Conservation (phyloP, 1,284 basidiomycete genomes). For the Trichosporon sp. region DNA sequence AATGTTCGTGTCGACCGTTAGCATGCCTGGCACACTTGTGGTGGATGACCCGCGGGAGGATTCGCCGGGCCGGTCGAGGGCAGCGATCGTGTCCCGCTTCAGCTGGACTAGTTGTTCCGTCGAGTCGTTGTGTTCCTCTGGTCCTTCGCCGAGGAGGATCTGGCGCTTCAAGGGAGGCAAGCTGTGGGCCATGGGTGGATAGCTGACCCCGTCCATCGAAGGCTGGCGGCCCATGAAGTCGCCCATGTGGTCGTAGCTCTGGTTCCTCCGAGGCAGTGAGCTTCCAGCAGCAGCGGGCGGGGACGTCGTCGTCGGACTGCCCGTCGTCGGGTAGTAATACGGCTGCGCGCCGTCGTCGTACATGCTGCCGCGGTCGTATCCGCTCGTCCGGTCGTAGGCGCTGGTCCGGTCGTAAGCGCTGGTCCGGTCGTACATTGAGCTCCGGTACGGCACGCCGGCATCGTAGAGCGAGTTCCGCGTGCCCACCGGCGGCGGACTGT, state of each 20-base stretch:
- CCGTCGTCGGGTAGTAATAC: slow-evolving; percentile 6
- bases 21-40: background rate
- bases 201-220: slow-evolving; percentile 37
- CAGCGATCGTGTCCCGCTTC: slow-evolving; percentile 51
- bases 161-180: background rate
- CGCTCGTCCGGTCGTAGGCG: background rate
- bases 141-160: background rate
- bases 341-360: slow-evolving; percentile 1
- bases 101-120: slow-evolving; percentile 24
- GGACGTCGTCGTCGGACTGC: background rate
- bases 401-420: slow-evolving; percentile 13
- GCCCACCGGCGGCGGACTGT: slow-evolving; percentile 7
- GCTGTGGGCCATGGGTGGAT: slow-evolving; percentile 21
- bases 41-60: slow-evolving; percentile 1
- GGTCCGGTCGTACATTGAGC: slow-evolving; percentile 10
- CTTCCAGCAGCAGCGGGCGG: background rate
- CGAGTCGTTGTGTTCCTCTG: slow-evolving; percentile 7
- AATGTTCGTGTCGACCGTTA: slow-evolving; percentile 7
- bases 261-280: background rate
- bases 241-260: slow-evolving; percentile 23
- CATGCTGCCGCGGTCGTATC: background rate
- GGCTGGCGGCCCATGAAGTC: slow-evolving; percentile 32
- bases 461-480: slow-evolving; percentile 1
- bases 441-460: background rate
- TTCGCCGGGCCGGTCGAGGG: slow-evolving; percentile 20